phyloP scores from a whole-genome alignment of 495 filamentous ascomycete species.

The Penicillium angulare region DNA sequence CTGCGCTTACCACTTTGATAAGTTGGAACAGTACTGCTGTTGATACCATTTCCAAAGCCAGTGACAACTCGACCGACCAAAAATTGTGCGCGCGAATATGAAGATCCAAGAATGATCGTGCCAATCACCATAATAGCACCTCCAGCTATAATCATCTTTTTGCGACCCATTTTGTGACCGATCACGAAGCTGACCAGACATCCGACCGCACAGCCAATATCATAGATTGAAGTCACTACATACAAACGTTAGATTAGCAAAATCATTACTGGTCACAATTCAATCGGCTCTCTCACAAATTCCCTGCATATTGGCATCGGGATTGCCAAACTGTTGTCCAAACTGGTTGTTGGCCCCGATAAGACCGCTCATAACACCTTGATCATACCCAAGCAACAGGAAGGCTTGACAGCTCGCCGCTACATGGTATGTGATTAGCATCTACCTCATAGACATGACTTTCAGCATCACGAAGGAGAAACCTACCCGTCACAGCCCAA shows the following conservation, averaged over 20 bases:
- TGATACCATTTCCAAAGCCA: constrained; percentile 51
- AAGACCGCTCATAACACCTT: constrained; percentile 39
- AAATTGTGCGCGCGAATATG: constrained; percentile 48
- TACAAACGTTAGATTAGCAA: background rate
- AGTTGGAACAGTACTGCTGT: constrained; percentile 51
- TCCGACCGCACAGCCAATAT: constrained; percentile 47
- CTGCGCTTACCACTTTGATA: constrained; percentile 48
- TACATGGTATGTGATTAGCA: background rate
- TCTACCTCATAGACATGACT: no score
- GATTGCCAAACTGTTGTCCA: constrained; percentile 37
- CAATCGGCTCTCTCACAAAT: constrained; percentile 16
- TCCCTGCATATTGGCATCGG: constrained; percentile 38
- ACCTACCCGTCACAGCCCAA: constrained; percentile 20
- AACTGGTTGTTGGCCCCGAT: constrained; percentile 40
- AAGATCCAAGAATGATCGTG: constrained; percentile 40
- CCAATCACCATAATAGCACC: constrained; percentile 43
- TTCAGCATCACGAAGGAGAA: no score
- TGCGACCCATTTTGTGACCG: constrained; percentile 42
- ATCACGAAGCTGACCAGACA: constrained; percentile 41
- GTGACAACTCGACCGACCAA: constrained; percentile 49
- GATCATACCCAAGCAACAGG: constrained; percentile 37
- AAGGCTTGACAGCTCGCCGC: constrained; percentile 36
- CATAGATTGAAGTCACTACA: constrained; percentile 41
- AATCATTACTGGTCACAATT: background rate
- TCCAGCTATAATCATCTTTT: constrained; percentile 41